phyloP scores from a whole-genome alignment of 768 basidiomycete species.

The Boletellus sp. region DNA sequence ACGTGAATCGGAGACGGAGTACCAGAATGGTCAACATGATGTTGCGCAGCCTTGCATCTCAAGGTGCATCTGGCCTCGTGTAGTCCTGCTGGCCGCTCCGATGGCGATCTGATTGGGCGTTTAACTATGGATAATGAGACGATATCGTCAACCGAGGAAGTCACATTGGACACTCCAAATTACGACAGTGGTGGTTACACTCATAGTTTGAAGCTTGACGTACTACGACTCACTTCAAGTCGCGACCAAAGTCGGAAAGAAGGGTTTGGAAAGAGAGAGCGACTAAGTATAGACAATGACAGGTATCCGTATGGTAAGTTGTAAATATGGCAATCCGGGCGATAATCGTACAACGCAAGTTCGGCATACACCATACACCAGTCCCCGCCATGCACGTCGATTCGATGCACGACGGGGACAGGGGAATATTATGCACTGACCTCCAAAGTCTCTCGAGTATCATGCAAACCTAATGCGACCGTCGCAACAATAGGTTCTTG shows the following conservation, averaged over 20 bases:
- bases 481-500: conserved; percentile 2
- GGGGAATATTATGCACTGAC: conserved; percentile 13
- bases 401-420: neutral
- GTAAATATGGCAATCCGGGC: conserved; percentile 6
- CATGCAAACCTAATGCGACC: conserved; percentile 4
- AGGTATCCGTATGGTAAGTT: conserved; percentile 23
- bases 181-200: neutral
- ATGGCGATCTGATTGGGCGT: conserved; percentile 6
- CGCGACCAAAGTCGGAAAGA: no score
- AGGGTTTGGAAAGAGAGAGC: conserved; percentile 5
- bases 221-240: no score
- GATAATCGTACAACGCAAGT: conserved; percentile 7
- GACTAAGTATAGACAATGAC: conserved; percentile 19
- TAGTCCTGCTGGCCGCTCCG: conserved; percentile 17
- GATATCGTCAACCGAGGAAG: neutral
- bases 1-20: conserved; percentile 11
- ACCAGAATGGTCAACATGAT: conserved; percentile 4
- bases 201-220: no score
- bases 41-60: conserved; percentile 12
- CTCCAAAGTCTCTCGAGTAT: conserved; percentile 17
- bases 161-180: neutral
- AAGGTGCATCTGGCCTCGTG: conserved; percentile 19
- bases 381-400: neutral
- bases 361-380: neutral
- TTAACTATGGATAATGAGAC: neutral